Evolutionary conservation across 345 rosid species (phyloP).

Genomic region (Moringa oleifera): DNA sequence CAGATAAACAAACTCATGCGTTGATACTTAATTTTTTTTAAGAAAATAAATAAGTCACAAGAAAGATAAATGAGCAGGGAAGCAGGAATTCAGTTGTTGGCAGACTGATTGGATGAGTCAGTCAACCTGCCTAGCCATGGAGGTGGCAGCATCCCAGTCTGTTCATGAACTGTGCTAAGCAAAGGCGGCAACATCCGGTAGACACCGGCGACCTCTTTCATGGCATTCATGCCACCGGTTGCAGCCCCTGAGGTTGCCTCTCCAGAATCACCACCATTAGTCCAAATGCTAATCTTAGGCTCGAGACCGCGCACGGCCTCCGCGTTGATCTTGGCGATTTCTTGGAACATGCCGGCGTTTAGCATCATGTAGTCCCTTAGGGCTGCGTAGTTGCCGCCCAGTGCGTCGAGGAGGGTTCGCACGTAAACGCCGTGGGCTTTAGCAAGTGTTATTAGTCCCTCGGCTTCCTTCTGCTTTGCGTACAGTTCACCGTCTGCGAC

Average conservation of each 20-base stretch:
- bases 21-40: too few species aligned
- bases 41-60: too few species aligned
- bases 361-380: conserved; percentile 63
- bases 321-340: conserved; percentile 54
- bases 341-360: conserved; percentile 41
- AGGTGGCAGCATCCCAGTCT: conserved; percentile 77
- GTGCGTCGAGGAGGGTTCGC: conserved; percentile 43
- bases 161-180: conserved; percentile 71
- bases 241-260: not conserved
- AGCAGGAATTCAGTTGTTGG: too few species aligned
- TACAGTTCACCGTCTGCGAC: conserved; percentile 36
- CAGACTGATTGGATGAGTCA: conserved; percentile 15
- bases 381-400: conserved; percentile 49
- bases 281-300: conserved; percentile 77
- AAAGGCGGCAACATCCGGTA: conserved; percentile 66
- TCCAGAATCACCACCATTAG: conserved; percentile 28
- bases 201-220: conserved; percentile 71
- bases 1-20: too few species aligned
- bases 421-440: conserved; percentile 60
- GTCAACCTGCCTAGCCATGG: conserved; percentile 50
- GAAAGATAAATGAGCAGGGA: too few species aligned
- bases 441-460: conserved; percentile 52
- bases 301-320: conserved; percentile 53
- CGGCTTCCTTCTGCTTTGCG: conserved; percentile 59
- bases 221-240: conserved; percentile 15